These are phyloP conservation scores for Tylopilus orsonianus DNA, from an alignment of 1,284 basidiomycete genomes.

Conservation along the genomic window DNA sequence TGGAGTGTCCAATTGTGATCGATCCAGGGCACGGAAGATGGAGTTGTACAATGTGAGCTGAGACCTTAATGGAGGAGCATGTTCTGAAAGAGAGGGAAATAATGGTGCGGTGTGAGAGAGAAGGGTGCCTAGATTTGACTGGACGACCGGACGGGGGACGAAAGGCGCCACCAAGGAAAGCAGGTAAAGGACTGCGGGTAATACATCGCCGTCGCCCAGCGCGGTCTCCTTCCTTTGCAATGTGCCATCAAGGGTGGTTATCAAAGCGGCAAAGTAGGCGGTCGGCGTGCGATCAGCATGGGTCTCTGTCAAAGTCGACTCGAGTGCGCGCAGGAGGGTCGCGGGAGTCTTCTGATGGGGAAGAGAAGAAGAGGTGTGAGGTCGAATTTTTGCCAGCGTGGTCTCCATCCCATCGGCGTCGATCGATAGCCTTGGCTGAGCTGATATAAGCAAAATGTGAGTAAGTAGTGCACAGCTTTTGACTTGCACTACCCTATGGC, in stretches of 20 bases:
- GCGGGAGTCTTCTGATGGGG: slow-evolving; percentile 91
- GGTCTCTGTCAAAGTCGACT: slow-evolving; percentile 84
- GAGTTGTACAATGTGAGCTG: slow-evolving; percentile 74
- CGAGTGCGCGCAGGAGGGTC: slow-evolving; percentile 84
- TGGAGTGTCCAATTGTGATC: slow-evolving; percentile 65
- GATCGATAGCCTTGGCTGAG: not conserved
- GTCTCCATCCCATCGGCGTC: slow-evolving; percentile 52
- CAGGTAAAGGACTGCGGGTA: slow-evolving; percentile 90
- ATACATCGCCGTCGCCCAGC: slow-evolving; percentile 75
- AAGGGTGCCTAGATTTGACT: slow-evolving; percentile 62
- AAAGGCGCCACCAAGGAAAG: slow-evolving; percentile 77
- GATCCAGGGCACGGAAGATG: slow-evolving; percentile 66
- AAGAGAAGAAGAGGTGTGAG: slow-evolving; percentile 80
- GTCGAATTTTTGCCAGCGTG: slow-evolving; percentile 83
- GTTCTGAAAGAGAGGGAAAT: slow-evolving; percentile 61
- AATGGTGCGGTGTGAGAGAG: slow-evolving; percentile 76
- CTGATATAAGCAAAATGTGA: not conserved
- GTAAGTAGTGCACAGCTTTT: slow-evolving; percentile 4
- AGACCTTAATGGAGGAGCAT: slow-evolving; percentile 74
- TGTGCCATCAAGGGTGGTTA: slow-evolving; percentile 77
- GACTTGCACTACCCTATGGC: not conserved
- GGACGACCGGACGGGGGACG: slow-evolving; percentile 74
- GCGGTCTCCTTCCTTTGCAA: slow-evolving; percentile 62
- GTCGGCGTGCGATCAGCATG: slow-evolving; percentile 69
- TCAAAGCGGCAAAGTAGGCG: slow-evolving; percentile 86